A percentile compares a stretch with the other conserved stretches of the same genome.
Conservation (phyloP, 495 filamentous ascomycete species). For the Trichoderma virens region DNA sequence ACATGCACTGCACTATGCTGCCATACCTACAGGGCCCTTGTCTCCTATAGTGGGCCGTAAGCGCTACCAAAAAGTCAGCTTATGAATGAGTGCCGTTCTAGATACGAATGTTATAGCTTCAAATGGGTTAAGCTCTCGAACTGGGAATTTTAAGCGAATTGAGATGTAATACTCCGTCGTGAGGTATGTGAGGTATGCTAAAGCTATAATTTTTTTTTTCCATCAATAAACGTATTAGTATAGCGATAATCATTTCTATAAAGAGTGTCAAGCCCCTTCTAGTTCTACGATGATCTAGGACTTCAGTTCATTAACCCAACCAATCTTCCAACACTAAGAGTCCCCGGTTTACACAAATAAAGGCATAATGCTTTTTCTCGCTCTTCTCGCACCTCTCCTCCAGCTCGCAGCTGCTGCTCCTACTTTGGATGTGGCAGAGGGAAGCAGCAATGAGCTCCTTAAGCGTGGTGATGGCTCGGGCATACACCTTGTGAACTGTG, state of each 20-base stretch:
- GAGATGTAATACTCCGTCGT: background rate
- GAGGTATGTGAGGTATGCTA: background rate
- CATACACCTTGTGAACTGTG: conserved; percentile 10
- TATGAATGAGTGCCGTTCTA: background rate
- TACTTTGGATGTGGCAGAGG: conserved; percentile 1
- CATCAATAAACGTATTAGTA: background rate
- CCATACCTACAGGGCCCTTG: background rate
- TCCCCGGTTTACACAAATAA: background rate
- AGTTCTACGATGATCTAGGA: no score
- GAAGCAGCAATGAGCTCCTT: background rate
- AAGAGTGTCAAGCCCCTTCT: background rate
- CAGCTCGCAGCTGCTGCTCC: conserved; percentile 5
- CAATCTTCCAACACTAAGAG: background rate
- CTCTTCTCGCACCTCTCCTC: conserved; percentile 7
- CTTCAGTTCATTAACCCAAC: background rate
- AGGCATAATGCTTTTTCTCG: background rate
- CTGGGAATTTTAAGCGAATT: background rate
- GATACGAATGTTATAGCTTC: background rate
- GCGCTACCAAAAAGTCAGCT: background rate
- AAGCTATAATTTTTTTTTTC: background rate
- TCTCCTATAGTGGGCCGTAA: background rate
- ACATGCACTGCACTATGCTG: background rate
- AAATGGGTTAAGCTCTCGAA: background rate
- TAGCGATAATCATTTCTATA: background rate
- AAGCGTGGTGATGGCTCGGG: conserved; percentile 10